Conservation (phyloP, 805 yeast genomes). For the Hanseniaspora guilliermondii region DNA sequence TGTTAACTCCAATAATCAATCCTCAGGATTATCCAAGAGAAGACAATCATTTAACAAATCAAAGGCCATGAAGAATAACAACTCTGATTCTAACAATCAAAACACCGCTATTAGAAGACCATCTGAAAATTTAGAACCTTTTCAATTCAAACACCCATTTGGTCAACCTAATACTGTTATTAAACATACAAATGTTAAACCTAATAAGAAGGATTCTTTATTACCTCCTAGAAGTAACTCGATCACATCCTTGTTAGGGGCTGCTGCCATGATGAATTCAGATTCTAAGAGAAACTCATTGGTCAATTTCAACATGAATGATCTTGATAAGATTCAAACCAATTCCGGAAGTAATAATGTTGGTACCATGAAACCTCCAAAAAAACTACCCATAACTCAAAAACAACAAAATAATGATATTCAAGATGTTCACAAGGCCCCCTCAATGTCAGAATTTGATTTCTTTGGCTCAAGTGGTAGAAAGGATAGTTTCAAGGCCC, state of each 20-base stretch:
- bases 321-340: conserved; percentile 19
- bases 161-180: conserved; percentile 8
- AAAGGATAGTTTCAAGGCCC: conserved; percentile 21
- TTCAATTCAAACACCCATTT: conserved; percentile 17
- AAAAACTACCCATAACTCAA: conserved; percentile 7
- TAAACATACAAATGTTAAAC: conserved; percentile 7
- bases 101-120: conserved; percentile 28
- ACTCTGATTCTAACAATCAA: conserved; percentile 16
- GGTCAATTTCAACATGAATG: conserved; percentile 20
- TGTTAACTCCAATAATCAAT: not conserved
- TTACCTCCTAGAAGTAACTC: conserved; percentile 17
- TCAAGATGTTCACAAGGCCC: conserved; percentile 12
- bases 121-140: conserved; percentile 41
- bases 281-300: conserved; percentile 24
- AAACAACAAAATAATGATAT: not conserved
- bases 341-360: conserved; percentile 5
- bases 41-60: conserved; percentile 5
- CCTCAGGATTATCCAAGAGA: not conserved
- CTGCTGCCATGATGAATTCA: conserved; percentile 14
- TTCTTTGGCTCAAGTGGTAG: conserved; percentile 12
- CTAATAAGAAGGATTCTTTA: conserved; percentile 16
- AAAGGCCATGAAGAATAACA: conserved; percentile 1
- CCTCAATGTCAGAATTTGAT: conserved; percentile 17
- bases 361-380: conserved; percentile 21
- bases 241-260: conserved; percentile 12